Conservation (phyloP, 2,329 filamentous ascomycete species). For the Chaetomiaceae sp. region DNA sequence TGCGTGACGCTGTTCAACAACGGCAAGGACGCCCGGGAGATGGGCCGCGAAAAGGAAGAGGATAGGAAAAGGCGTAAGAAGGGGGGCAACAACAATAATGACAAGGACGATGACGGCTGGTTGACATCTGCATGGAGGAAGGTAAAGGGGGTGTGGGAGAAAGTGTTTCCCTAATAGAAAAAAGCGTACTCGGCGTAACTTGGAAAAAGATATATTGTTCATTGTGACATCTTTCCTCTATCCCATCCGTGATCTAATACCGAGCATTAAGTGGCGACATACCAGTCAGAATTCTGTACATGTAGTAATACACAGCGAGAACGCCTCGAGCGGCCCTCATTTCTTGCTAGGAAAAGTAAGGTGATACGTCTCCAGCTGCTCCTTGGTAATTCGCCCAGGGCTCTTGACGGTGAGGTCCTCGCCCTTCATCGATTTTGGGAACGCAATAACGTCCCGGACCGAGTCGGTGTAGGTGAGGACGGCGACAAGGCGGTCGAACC, state of each 20-base stretch:
- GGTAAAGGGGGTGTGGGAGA: too few relatives aligned
- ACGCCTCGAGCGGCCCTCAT: neutral
- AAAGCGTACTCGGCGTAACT: too few relatives aligned
- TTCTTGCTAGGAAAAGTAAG: conserved; percentile 27
- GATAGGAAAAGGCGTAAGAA: too few relatives aligned
- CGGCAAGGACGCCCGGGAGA: too few relatives aligned
- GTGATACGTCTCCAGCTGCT: conserved; percentile 48
- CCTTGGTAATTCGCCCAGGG: conserved; percentile 63
- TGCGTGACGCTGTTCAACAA: too few relatives aligned
- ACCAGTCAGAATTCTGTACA: conserved; percentile 1
- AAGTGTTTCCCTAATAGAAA: too few relatives aligned
- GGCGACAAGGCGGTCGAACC: conserved; percentile 82
- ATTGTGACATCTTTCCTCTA: neutral
- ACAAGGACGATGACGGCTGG: too few relatives aligned
- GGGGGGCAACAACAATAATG: too few relatives aligned
- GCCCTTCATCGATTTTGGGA: conserved; percentile 88
- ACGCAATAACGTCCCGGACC: conserved; percentile 91
- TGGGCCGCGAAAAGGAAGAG: too few relatives aligned
- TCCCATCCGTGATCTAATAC: neutral
- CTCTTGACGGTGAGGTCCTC: conserved; percentile 80
- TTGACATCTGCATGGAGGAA: too few relatives aligned
- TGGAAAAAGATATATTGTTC: too few relatives aligned
- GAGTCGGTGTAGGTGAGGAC: conserved; percentile 72
- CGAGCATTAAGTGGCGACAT: neutral
- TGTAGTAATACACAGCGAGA: conserved; percentile 1